Evolutionary conservation across 2,329 filamentous ascomycete species (phyloP), one percentile per base, ranked within the genome.

Genomic region (Nigrograna mackinnonii): DNA sequence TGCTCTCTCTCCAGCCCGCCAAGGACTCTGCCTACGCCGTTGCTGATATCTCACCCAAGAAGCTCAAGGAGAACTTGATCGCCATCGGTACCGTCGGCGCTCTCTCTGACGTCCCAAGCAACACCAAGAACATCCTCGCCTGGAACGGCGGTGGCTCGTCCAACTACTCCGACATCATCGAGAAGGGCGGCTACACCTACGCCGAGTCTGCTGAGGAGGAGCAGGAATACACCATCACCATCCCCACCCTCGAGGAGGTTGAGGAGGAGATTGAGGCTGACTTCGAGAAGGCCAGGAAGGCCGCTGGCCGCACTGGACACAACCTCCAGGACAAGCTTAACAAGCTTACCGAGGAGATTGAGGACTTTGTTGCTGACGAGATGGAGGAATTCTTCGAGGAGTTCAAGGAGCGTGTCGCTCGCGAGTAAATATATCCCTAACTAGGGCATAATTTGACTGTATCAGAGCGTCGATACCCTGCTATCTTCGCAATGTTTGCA

Each of bases 141-240:
- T 99, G 91, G 92, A 99, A 99, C 83, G 94, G 95, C 69, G 95
- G 91, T 76, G 94, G 94, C 66, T 87, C 83, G 67, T 85, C 81
- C 77, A 96, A 99, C 86, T 96, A 89, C 83, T 81, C 82, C 48
- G 78, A 87, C 60, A 96, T 96, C 63, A 73, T 95, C 52, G 75
- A 83, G 58, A 78, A 83, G 58, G 88, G 89, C 63, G 77, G 82
- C 62, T 92, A 91, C 78, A 79, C 80, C 58, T 78, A 70, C 52
- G 60, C 58, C 50, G 62, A 61, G 55, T 43, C 50, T 22, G 52
- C 42, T 24, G 48, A 60, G 44, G 74, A 79, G 63, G 60, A 67
- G 32, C 73, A 79, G 61, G 59, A 66, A 33, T 50, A 60, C 53
- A 57, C 53, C 51, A 62, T 67, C 58, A 61, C 58, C 55, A 62